phyloP scores from a whole-genome alignment of 2,329 filamentous ascomycete species.

The Paraphaeosphaeria minitans region DNA sequence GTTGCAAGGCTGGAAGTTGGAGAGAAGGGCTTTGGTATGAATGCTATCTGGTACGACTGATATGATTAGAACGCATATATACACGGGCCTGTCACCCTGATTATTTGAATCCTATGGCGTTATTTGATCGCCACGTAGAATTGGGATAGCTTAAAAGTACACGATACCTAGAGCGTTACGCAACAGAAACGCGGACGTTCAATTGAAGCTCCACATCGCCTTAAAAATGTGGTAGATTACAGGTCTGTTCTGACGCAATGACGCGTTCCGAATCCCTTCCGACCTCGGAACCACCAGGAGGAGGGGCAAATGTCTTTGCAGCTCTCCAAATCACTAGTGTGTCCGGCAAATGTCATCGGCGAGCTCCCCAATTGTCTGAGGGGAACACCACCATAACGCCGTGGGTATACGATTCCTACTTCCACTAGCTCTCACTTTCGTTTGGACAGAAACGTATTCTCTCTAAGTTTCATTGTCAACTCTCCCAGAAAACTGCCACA shows the following conservation, averaged over 20 bases:
- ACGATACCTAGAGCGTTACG: neutral
- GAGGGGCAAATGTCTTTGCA: constrained; percentile 25
- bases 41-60: constrained; percentile 91
- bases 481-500: neutral
- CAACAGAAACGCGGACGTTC: neutral
- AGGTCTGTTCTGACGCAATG: neutral
- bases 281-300: constrained; percentile 26
- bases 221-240: neutral
- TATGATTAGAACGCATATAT: neutral
- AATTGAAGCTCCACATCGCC: neutral
- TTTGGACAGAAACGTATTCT: constrained; percentile 1
- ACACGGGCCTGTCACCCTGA: neutral
- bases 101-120: neutral
- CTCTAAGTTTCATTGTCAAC: neutral
- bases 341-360: constrained; percentile 44
- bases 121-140: neutral
- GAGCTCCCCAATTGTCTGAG: constrained; percentile 10
- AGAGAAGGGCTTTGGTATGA: constrained; percentile 94
- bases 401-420: neutral
- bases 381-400: neutral
- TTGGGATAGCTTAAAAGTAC: neutral
- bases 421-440: neutral
- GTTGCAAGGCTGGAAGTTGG: constrained; percentile 78
- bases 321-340: constrained; percentile 16
- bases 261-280: constrained; percentile 28